These are phyloP conservation scores for Oryza officinalis DNA, from an alignment of 176 grass and related monocot species.

Conservation along the genomic window DNA sequence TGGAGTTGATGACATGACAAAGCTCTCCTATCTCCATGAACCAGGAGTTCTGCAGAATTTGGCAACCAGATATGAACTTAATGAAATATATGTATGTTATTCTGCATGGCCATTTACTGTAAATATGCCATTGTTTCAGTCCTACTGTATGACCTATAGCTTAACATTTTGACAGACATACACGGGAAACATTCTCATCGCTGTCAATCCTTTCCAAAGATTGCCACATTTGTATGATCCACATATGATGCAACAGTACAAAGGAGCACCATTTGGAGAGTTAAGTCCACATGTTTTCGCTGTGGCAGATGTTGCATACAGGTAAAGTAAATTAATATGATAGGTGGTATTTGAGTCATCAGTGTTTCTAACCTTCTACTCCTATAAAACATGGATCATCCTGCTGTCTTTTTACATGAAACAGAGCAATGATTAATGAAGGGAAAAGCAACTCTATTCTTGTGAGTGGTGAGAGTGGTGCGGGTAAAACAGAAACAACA, in stretches of 20 bases:
- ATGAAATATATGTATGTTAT: conserved; percentile 94
- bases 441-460: conserved; percentile 94
- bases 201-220: conserved; percentile 98
- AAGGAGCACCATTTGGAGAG: conserved; percentile 93
- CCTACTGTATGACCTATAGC: not conserved
- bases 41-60: conserved; percentile 95
- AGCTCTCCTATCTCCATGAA: conserved; percentile 96
- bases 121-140: not conserved
- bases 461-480: conserved; percentile 98
- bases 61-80: conserved; percentile 89
- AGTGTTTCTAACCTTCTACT: not conserved
- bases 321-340: conserved; percentile 63
- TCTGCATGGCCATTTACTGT: conserved; percentile 10
- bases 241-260: conserved; percentile 99
- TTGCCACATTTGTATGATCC: conserved; percentile 86
- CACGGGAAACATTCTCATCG: conserved; percentile 98
- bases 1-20: conserved; percentile 99
- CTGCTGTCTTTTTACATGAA: conserved; percentile 31
- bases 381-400: not conserved
- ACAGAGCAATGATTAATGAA: conserved; percentile 96
- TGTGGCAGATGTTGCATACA: conserved; percentile 93
- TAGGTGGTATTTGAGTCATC: conserved; percentile 9
- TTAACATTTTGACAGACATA: conserved; percentile 71
- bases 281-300: conserved; percentile 99
- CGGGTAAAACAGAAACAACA: conserved; percentile 98